Evolutionary conservation across 2,329 filamentous ascomycete genomes (phyloP), one percentile per base, ranked within the genome.

Genomic region (Arthrobotrys sphaeroides): DNA sequence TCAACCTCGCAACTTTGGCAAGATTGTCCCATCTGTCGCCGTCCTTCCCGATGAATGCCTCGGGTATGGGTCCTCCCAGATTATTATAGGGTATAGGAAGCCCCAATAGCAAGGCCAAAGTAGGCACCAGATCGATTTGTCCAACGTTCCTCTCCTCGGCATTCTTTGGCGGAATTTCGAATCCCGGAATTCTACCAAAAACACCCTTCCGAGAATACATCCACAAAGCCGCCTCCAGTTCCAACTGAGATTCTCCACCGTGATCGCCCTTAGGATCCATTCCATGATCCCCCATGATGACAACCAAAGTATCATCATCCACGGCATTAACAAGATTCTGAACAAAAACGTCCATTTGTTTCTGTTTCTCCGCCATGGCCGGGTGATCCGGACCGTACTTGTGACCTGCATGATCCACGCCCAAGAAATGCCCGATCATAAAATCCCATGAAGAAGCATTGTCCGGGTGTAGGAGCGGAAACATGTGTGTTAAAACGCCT

Each of bases 201-300:
- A 92, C 82, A 0, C 89, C 89, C 79, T 88, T 90, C 82, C 94
- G 96, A 0, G 95, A 96, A 82, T 98, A 99, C 93, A 99, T 96
- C 94, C 95, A 99, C 51, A 99, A 83, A 1, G 95, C 93, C 67
- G 95, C 93, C 82, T 99, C 90, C 5, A 99, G 88, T 82, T 99
- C 95, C 78, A 98, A 93, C 79, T 97, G 92, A 31, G 94, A 97
- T 84, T 99, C 95, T 65, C 95, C 95, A n/a, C 95, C 95, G 81
- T 99, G 95, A 78, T 99, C 95, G 16, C 95, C 95, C 84, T 99
- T 98, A 75, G 88, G 85, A 82, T 99, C 95, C 95, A 99, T 99
- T 9, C 95, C 95, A 81, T 99, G 95, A 81, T 99, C 95, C n/a
- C 95, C 95, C 93, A 99, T 96, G 12, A 99, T 91, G 18, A 99